Evolutionary conservation across 345 rosid genomes (phyloP), one percentile per base, ranked within the genome.

Genomic region (Laguncularia racemosa): DNA sequence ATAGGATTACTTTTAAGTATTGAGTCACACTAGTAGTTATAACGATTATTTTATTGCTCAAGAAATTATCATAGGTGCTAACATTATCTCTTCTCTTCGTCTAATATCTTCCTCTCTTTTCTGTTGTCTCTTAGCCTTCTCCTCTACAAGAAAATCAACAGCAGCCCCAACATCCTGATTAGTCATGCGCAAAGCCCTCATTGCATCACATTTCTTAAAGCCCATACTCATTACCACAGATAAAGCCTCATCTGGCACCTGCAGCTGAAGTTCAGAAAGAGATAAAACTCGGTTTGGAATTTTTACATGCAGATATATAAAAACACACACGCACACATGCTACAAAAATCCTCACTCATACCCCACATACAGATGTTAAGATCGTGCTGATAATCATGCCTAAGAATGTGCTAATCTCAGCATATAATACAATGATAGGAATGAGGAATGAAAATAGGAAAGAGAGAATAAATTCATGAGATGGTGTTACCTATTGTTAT

Each of bases 221-320:
- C 98, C 97, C 96, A 92, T 86, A 73, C 84, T 62, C 86, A 86
- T 77, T 20, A 92, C 91, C 66, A 75, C 58, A 12, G 95, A 83
- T 63, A 92, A 76, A 16, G 75, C 80, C 66, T 83, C 98, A 65
- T 92, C 95, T 1, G 93, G 69, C 65, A 86, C 81, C 76, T 86
- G 88, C 53, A 92, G 82, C 98, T 92, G 80, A 68, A 75, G 69
- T 57, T 13, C 57, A 51, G 5, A 19, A 49, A 50, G 50, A 61
- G 58, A 48, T 55, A 7, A 45, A 6, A 33, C 40, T 33, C 56
- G 45, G 47, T 52, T 57, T 62, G 40, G 48, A 16, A 53, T 2
- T 12, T 14, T 7, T 26, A 28, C 44, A 14, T 12, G 21, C 53
- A 50, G 4, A 1, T 10, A 6, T 33, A 33, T 33, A 33, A 7